Base-by-base conservation (phyloP, 306 rosid genomes). In the Prosopis cineraria region DNA sequence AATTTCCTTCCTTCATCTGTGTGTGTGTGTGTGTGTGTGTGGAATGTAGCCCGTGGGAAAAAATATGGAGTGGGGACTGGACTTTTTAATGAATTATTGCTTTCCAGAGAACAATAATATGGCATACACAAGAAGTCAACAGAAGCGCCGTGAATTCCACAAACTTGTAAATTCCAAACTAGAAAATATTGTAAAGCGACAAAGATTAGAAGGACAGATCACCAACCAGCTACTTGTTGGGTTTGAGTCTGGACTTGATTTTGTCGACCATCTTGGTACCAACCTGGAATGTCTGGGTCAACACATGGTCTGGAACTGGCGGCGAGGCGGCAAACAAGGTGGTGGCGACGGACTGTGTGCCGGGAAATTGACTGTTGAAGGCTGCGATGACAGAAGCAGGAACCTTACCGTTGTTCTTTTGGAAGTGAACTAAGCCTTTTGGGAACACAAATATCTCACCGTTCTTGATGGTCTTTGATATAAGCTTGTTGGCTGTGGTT, bases 391-490 rank as follows among this genome's bases (percentile, higher is more conserved):
- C 98, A 3, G 96, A 19, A 14, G 98, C 97, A 19, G 88, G 50
- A 0, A 20, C 81, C 5, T 79, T 65, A 1, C 81, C 97, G 43
- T 86, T 93, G 87, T 95, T 95, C 84, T 89, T 91, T 81, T 95
- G 98, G 81, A 88, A 95, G 59, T 95, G 98, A 74, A 92, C 90
- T 37, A 89, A 74, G 0, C 96, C 97, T 68, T 59, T 91, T 12
- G 98, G 98, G 80, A 95, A 95, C 67, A 79, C 95, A 78, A 92
- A 95, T 8, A 87, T 75, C 20, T 95, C 98, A 41, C 98, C 98
- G 72, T 85, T 83, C 53, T 58, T 68, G 1, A 95, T 92, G 65
- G 84, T 80, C 84, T 92, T 95, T 40, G 97, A 60, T 5, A 92
- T 85, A 24, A 92, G 81, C 75, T 74, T 88, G 75, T 91, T 89